These are phyloP conservation scores for Phaseolus lunatus DNA, from an alignment of 306 rosid species.

Conservation along the genomic window DNA sequence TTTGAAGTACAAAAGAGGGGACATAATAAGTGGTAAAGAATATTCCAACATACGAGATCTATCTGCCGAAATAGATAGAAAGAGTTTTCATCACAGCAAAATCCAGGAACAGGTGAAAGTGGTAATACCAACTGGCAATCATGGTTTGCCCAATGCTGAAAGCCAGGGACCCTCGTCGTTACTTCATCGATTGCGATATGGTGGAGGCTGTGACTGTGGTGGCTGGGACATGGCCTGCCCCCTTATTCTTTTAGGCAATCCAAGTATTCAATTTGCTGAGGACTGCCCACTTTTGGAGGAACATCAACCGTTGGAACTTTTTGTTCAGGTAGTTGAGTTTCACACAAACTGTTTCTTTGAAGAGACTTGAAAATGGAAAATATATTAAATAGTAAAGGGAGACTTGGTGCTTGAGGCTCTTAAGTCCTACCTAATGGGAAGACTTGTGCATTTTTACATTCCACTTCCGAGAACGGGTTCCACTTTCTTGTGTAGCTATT, in stretches of 20 bases:
- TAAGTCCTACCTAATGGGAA: background rate
- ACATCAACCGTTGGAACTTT: slow-evolving; percentile 69
- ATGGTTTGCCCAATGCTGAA: slow-evolving; percentile 73
- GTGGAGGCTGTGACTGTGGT: slow-evolving; percentile 97
- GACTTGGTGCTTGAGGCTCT: background rate
- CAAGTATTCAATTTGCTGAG: slow-evolving; percentile 55
- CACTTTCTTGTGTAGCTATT: slow-evolving; percentile 30
- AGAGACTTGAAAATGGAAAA: background rate
- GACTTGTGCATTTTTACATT: background rate
- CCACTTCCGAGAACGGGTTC: background rate
- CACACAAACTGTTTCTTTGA: slow-evolving; percentile 34
- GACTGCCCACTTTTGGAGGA: slow-evolving; percentile 60
- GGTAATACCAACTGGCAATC: slow-evolving; percentile 82
- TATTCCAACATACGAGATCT: slow-evolving; percentile 48
- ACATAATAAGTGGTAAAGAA: slow-evolving; percentile 52
- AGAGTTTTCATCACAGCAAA: slow-evolving; percentile 45
- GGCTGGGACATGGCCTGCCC: slow-evolving; percentile 99
- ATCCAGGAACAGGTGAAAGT: slow-evolving; percentile 72
- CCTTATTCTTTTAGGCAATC: slow-evolving; percentile 77
- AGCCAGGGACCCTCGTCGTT: slow-evolving; percentile 74
- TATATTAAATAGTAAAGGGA: slow-evolving; percentile 2
- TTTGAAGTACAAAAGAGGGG: slow-evolving; percentile 71
- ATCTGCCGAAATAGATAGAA: slow-evolving; percentile 54
- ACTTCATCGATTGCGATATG: slow-evolving; percentile 83
- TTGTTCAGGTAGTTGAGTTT: slow-evolving; percentile 72